Evolutionary conservation across 768 basidiomycete genomes (phyloP).

Genomic region (Podaxis rugospora): DNA sequence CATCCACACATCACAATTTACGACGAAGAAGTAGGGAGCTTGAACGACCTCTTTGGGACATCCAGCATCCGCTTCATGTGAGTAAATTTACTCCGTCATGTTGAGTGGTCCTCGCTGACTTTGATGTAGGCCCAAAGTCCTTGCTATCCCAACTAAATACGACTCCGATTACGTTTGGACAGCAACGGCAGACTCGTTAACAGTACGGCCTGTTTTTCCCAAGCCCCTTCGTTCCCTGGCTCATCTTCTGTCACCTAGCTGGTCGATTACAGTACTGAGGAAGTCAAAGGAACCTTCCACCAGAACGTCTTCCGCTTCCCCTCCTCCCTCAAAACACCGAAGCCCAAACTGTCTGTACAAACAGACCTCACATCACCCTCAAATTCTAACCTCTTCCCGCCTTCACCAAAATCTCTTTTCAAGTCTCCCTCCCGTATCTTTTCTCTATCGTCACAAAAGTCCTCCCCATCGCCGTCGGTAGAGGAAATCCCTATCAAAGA

Average conservation of each 20-base stretch:
- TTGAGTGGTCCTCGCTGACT: slow-evolving; percentile 3
- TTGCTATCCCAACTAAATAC: slow-evolving; percentile 60
- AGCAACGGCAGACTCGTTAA: slow-evolving; percentile 49
- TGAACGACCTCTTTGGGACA: slow-evolving; percentile 55
- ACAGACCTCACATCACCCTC: slow-evolving; percentile 8
- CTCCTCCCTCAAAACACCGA: slow-evolving; percentile 22
- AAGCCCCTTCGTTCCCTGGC: not conserved
- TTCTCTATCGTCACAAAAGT: slow-evolving; percentile 11
- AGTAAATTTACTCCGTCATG: slow-evolving; percentile 15
- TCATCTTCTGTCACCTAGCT: slow-evolving; percentile 30
- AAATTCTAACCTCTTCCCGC: not conserved
- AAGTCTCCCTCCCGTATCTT: slow-evolving; percentile 13
- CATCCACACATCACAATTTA: slow-evolving; percentile 48
- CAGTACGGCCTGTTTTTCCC: slow-evolving; percentile 29
- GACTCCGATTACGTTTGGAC: slow-evolving; percentile 59
- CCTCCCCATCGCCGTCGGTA: slow-evolving; percentile 18
- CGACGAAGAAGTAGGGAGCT: slow-evolving; percentile 45
- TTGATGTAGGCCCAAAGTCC: slow-evolving; percentile 44
- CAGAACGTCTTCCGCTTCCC: slow-evolving; percentile 44
- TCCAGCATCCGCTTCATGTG: slow-evolving; percentile 52
- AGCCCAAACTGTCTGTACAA: slow-evolving; percentile 17
- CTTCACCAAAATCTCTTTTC: slow-evolving; percentile 15
- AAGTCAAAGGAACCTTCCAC: slow-evolving; percentile 46
- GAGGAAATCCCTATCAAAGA: slow-evolving; percentile 20
- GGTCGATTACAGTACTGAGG: slow-evolving; percentile 47